A percentile compares a stretch with the other conserved stretches of the same genome.
Evolutionary conservation across 2,329 filamentous ascomycete genomes (phyloP).

Genomic region (Rutstroemia sp.): DNA sequence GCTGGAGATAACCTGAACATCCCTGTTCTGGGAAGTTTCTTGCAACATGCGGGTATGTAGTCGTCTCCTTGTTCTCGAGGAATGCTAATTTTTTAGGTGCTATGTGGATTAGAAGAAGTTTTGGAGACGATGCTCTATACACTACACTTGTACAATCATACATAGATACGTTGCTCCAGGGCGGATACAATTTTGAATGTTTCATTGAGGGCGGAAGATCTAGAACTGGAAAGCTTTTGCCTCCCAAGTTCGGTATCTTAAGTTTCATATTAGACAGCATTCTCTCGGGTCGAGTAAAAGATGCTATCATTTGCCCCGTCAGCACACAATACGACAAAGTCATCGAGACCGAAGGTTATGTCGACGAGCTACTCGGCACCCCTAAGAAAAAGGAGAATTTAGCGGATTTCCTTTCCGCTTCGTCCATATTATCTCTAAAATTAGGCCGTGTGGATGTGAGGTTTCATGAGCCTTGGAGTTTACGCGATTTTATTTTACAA

Average conservation of each 20-base stretch:
- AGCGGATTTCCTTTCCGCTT: slow-evolving; percentile 76
- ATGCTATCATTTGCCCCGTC: slow-evolving; percentile 90
- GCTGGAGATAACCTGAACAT: slow-evolving; percentile 96
- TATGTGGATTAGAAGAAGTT: slow-evolving; percentile 91
- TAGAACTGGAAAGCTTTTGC: slow-evolving; percentile 84
- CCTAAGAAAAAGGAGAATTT: slow-evolving; percentile 96
- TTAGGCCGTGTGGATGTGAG: slow-evolving; percentile 89
- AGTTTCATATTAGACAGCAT: slow-evolving; percentile 88
- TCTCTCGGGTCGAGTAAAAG: slow-evolving; percentile 77
- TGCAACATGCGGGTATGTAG: slow-evolving; percentile 73
- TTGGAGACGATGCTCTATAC: slow-evolving; percentile 88
- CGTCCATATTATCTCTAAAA: slow-evolving; percentile 80
- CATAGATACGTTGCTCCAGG: slow-evolving; percentile 83
- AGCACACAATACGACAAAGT: slow-evolving; percentile 99
- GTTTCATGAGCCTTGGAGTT: slow-evolving; percentile 94
- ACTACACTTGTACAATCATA: slow-evolving; percentile 91
- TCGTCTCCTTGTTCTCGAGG: not conserved
- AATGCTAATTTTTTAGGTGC: slow-evolving; percentile 44
- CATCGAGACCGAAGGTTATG: slow-evolving; percentile 95
- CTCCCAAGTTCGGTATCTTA: slow-evolving; percentile 92
- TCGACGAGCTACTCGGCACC: slow-evolving; percentile 85
- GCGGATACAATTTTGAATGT: slow-evolving; percentile 92
- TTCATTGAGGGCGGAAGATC: slow-evolving; percentile 96
- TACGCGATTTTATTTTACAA: slow-evolving; percentile 72
- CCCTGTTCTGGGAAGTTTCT: slow-evolving; percentile 77